Evolutionary conservation across 2,329 filamentous ascomycete genomes (phyloP).

Genomic region (Aureobasidium sp.): DNA sequence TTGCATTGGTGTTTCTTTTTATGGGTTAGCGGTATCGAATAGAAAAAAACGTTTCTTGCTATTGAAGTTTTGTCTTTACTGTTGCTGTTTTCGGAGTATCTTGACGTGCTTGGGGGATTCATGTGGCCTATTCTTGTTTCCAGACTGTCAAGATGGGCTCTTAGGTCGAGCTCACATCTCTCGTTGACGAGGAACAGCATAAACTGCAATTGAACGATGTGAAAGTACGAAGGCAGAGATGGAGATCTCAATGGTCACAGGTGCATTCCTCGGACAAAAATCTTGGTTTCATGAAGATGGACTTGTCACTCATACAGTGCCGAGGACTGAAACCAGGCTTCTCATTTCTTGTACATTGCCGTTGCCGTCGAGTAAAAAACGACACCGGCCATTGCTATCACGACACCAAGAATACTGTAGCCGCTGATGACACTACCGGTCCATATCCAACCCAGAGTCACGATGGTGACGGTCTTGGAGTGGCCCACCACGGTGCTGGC

Average conservation of each 20-base stretch:
- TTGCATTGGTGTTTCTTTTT: background rate
- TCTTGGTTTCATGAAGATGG: background rate
- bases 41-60: background rate
- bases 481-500: slow-evolving; percentile 28
- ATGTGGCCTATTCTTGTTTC: background rate
- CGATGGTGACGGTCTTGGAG: slow-evolving; percentile 27
- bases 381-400: slow-evolving; percentile 26
- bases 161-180: background rate
- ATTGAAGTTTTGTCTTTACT: background rate
- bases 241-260: no score
- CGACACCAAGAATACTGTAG: slow-evolving; percentile 23
- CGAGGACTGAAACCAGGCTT: background rate
- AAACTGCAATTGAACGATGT: background rate
- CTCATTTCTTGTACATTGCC: background rate
- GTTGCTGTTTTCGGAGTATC: background rate
- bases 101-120: background rate
- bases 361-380: slow-evolving; percentile 18
- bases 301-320: no score
- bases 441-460: slow-evolving; percentile 25
- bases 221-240: background rate
- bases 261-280: no score
- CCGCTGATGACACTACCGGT: slow-evolving; percentile 20
- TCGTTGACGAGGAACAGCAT: background rate
- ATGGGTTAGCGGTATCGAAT: background rate
- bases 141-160: no score